Conservation (phyloP, 352 stramenopile species). For the Aphanomyces stellatus region DNA sequence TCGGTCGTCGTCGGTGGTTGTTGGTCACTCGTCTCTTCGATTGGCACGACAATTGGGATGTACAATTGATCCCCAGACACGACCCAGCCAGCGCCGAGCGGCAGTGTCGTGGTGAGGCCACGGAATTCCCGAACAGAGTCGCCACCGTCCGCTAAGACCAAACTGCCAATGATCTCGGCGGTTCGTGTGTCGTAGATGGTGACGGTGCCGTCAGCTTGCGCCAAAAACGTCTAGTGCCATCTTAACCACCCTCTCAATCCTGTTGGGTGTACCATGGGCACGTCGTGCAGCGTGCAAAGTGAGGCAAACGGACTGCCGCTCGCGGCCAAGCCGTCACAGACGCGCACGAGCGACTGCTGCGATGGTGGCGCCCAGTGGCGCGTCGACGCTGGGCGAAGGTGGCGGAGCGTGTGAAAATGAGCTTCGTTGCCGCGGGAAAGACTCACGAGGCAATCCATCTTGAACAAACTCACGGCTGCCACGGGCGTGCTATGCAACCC, state of each 20-base stretch:
- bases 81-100: not conserved
- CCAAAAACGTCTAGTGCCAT: slow-evolving; percentile 2
- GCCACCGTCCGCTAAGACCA: not conserved
- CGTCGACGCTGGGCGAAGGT: not conserved
- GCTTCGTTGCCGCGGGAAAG: not conserved
- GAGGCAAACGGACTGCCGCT: not conserved
- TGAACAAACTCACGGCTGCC: not conserved
- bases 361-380: not conserved
- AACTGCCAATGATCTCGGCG: not conserved
- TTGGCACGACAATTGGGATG: no score
- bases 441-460: not conserved
- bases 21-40: no score
- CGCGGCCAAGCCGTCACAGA: not conserved
- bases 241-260: not conserved
- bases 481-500: slow-evolving; percentile 6
- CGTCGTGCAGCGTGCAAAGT: not conserved
- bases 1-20: no score
- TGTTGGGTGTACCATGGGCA: not conserved
- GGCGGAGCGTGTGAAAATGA: slow-evolving; percentile 2
- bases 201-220: not conserved
- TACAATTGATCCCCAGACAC: not conserved
- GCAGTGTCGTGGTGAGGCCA: not conserved
- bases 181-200: not conserved
- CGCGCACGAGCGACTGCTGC: slow-evolving; percentile 4
- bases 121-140: not conserved